These are phyloP conservation scores for Macrocystidia cucumis DNA, from an alignment of 1,284 basidiomycete genomes.

Conservation along the genomic window DNA sequence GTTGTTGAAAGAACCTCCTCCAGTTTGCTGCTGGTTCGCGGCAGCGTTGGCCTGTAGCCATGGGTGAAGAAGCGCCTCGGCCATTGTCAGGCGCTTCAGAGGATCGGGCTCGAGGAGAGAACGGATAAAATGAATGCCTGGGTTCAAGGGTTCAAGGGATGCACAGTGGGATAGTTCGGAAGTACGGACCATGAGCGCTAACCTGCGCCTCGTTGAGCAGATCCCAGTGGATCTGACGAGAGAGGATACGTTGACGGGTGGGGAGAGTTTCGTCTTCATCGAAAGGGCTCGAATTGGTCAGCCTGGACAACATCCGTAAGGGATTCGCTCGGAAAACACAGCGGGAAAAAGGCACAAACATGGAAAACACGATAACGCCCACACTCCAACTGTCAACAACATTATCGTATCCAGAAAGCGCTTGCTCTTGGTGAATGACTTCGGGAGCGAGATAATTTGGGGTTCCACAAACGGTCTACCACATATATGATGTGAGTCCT, in stretches of 20 bases:
- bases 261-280: constrained; percentile 56
- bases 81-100: constrained; percentile 23
- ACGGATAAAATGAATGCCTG: constrained; percentile 29
- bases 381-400: constrained; percentile 91
- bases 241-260: constrained; percentile 43
- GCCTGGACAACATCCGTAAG: constrained; percentile 33
- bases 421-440: constrained; percentile 66
- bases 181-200: constrained; percentile 19
- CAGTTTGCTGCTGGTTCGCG: constrained; percentile 14
- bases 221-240: constrained; percentile 56
- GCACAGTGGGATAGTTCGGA: not conserved
- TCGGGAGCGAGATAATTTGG: constrained; percentile 83
- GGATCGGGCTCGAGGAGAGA: constrained; percentile 26
- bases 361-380: constrained; percentile 86
- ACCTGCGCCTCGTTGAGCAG: constrained; percentile 27
- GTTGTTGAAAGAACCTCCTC: constrained; percentile 7
- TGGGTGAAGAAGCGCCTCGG: constrained; percentile 20
- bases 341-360: constrained; percentile 38
- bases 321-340: constrained; percentile 11
- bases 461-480: constrained; percentile 80
- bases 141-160: not conserved
- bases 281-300: constrained; percentile 67
- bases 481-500: constrained; percentile 8
- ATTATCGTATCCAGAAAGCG: constrained; percentile 75
- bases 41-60: constrained; percentile 33